These are phyloP conservation scores for Serendipita sp. DNA, from an alignment of 768 basidiomycete genomes.

Conservation along the genomic window DNA sequence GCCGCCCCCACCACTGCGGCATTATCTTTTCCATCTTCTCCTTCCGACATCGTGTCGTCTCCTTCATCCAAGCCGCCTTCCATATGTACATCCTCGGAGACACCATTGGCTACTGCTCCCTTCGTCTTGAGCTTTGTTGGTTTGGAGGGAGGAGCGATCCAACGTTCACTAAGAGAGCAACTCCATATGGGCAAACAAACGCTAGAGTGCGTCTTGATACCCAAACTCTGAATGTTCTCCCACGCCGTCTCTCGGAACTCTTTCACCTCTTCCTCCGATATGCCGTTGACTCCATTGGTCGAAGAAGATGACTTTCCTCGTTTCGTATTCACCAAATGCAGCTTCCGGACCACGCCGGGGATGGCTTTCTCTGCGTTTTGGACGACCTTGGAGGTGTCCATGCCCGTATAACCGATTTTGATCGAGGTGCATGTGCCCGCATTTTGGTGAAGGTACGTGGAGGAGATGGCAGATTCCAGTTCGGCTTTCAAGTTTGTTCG, in stretches of 20 bases:
- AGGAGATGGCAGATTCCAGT: slow-evolving; percentile 80
- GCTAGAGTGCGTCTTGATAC: slow-evolving; percentile 80
- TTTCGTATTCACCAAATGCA: background rate
- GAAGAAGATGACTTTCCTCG: background rate
- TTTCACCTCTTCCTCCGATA: background rate
- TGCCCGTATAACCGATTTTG: slow-evolving; percentile 62
- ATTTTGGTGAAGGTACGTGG: slow-evolving; percentile 93
- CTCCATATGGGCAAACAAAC: slow-evolving; percentile 84
- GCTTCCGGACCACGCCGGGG: slow-evolving; percentile 49
- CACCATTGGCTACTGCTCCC: slow-evolving; percentile 10
- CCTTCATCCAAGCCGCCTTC: slow-evolving; percentile 27
- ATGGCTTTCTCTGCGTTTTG: slow-evolving; percentile 66
- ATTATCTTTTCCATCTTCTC: background rate
- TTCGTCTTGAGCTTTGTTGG: slow-evolving; percentile 16
- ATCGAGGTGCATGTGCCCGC: slow-evolving; percentile 79
- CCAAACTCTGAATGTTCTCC: slow-evolving; percentile 78
- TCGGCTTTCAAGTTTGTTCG: slow-evolving; percentile 85
- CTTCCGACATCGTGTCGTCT: slow-evolving; percentile 16
- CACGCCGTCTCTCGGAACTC: slow-evolving; percentile 26
- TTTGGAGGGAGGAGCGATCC: slow-evolving; percentile 10
- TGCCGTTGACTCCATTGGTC: background rate
- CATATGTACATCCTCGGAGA: slow-evolving; percentile 18
- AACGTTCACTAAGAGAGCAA: slow-evolving; percentile 40
- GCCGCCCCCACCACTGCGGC: background rate
- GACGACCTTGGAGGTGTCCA: slow-evolving; percentile 54